These are phyloP conservation scores for Tricharina praecox DNA, from an alignment of 495 filamentous ascomycete species.

Conservation along the genomic window DNA sequence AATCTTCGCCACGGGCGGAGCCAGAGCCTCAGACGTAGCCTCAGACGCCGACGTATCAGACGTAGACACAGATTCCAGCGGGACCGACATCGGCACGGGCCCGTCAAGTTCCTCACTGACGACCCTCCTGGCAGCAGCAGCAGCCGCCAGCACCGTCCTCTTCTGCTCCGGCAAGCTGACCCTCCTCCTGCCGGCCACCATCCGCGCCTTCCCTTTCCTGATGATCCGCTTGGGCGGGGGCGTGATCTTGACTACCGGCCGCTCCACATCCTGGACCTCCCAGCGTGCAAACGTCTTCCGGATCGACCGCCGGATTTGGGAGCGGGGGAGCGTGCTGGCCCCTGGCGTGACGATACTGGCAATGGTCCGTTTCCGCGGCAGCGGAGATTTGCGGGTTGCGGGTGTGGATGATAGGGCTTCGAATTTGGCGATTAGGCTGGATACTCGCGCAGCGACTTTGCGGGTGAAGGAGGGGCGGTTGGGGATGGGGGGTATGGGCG, in stretches of 20 bases:
- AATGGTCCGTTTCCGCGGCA: not conserved
- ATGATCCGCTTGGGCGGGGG: not conserved
- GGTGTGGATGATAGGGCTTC: not conserved
- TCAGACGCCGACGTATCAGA: not conserved
- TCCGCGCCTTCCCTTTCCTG: not conserved
- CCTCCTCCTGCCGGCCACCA: not conserved
- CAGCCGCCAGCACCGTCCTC: not conserved
- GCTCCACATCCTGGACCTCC: not conserved
- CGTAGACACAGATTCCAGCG: not conserved
- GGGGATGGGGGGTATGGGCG: not conserved
- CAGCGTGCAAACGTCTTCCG: not conserved
- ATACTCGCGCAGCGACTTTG: not conserved
- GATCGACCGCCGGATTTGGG: not conserved
- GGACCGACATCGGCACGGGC: not conserved
- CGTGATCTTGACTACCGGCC: not conserved
- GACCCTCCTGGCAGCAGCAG: not conserved
- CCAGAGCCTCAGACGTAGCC: not conserved
- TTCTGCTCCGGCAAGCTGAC: not conserved
- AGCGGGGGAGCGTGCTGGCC: not conserved
- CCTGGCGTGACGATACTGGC: not conserved
- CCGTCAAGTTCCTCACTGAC: not conserved
- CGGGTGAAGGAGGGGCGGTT: not conserved
- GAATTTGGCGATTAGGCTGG: slow-evolving; percentile 3
- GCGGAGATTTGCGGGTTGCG: not conserved
- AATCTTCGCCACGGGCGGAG: slow-evolving; percentile 4